A percentile compares a stretch with the other conserved stretches of the same genome.
phyloP scores from a whole-genome alignment of 2,329 filamentous ascomycete species.

The Fusarium caatingaense region DNA sequence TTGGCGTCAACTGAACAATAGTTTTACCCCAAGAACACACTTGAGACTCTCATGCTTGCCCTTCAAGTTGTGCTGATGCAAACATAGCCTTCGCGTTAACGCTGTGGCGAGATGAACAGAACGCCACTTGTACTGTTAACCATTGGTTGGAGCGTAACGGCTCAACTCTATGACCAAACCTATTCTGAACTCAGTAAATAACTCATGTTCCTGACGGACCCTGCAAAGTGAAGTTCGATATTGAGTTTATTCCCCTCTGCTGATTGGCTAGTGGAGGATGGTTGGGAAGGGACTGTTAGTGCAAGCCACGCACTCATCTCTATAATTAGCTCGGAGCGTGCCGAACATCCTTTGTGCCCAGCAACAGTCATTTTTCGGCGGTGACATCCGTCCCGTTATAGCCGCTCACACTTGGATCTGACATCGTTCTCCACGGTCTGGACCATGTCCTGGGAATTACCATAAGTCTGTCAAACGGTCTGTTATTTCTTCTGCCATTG shows the following conservation, averaged over 20 bases:
- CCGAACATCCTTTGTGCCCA: not conserved
- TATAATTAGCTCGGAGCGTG: conserved; percentile 1
- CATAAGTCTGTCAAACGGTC: not conserved
- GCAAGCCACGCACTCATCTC: not conserved
- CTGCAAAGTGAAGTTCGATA: not conserved
- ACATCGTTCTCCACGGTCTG: not conserved
- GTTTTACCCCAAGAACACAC: not conserved
- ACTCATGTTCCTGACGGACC: not conserved
- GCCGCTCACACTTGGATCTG: conserved; percentile 1
- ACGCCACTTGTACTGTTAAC: not conserved
- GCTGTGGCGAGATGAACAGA: not conserved
- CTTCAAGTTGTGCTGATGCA: not conserved
- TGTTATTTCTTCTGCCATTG: not conserved
- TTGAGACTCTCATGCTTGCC: not conserved
- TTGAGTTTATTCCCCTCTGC: not conserved
- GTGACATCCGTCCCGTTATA: conserved; percentile 1
- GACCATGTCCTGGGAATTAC: not conserved
- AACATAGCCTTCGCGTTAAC: not conserved
- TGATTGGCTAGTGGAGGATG: not conserved
- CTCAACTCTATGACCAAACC: not conserved
- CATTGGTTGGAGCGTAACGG: not conserved
- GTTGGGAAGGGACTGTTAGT: not conserved
- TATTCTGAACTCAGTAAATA: not conserved
- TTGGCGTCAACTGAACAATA: not conserved
- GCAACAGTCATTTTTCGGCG: not conserved